Evolutionary conservation across 352 stramenopile species (phyloP), one percentile per base, ranked within the genome.

Genomic region (Globisporangium recalcitrans): DNA sequence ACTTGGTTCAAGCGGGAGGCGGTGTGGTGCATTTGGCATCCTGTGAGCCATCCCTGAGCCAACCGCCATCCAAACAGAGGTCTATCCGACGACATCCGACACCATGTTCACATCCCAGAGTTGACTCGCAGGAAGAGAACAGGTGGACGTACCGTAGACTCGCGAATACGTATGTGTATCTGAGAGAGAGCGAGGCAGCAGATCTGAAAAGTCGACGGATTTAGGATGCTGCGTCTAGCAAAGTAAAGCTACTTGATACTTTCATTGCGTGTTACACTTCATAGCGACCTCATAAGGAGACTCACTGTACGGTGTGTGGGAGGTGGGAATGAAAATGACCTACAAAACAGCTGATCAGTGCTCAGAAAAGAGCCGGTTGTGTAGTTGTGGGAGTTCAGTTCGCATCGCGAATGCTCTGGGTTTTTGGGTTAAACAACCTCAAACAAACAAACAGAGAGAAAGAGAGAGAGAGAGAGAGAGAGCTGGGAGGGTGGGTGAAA

Each of bases 341-440:
- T 9, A 16, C 36, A 19, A 26, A 27, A 48, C 26, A 55, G 48
- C 49, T 56, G 49, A 3, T 19, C 8, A 4, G 6, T 27, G n/a
- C 19, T 19, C 49, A 56, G 49, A 56, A 27, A 40, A 56, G 19
- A 56, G 49, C 27, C 49, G 49, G 49, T 56, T 56, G 49, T 56
- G 27, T 19, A 40, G 9, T 56, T 42, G 49, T 56, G 19, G 14
- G 48, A 56, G 49, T 56, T 56, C 49, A 56, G 49, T 56, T 55
- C 49, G 16, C 38, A 22, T 44, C 14, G 14, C 36, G 36, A n/a
- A 44, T 13, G 32, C 10, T 11, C 32, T 46, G 38, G 38, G 38
- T 22, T 21, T 46, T 46, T 46, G 38, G 38, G 38, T 46, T 6
- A 42, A 46, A n/a, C n/a, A n/a, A n/a, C n/a, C n/a, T n/a, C n/a